phyloP scores from a whole-genome alignment of 495 filamentous ascomycete genomes.

The Neurospora sp. region DNA sequence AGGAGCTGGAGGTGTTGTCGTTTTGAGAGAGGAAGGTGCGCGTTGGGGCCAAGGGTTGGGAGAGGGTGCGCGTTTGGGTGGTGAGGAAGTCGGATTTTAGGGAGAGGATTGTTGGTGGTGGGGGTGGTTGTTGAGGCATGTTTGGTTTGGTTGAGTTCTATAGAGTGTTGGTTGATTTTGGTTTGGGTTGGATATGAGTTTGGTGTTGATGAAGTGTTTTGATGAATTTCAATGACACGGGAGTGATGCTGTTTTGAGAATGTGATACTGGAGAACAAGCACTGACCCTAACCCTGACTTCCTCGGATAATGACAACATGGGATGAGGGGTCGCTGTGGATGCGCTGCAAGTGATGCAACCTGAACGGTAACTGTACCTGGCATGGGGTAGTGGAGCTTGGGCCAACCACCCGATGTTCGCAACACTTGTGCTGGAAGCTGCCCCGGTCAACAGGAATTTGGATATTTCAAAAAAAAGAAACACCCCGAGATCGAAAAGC shows the following conservation, averaged over 20 bases:
- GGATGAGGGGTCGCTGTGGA: background rate
- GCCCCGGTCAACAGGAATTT: background rate
- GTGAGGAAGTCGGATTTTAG: constrained; percentile 56
- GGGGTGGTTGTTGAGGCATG: constrained; percentile 12
- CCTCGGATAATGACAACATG: background rate
- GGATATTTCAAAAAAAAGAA: background rate
- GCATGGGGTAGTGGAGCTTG: background rate
- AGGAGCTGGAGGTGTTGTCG: background rate
- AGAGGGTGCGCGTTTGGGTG: constrained; percentile 52
- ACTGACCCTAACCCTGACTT: background rate
- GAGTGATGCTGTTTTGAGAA: background rate
- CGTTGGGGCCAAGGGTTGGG: constrained; percentile 44
- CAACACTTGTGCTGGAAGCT: background rate
- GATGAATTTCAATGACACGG: background rate
- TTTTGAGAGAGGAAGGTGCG: constrained; percentile 39
- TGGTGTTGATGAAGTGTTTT: background rate
- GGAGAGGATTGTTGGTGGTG: constrained; percentile 44
- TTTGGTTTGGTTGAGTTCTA: background rate
- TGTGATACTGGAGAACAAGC: background rate
- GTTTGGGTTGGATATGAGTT: background rate
- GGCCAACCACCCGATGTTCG: background rate
- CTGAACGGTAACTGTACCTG: background rate
- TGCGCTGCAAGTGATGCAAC: background rate
- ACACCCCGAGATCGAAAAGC: background rate
- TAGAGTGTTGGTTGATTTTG: background rate